Conservation (phyloP, 148 eudicot species). For the Pharnaceum exiguum region DNA sequence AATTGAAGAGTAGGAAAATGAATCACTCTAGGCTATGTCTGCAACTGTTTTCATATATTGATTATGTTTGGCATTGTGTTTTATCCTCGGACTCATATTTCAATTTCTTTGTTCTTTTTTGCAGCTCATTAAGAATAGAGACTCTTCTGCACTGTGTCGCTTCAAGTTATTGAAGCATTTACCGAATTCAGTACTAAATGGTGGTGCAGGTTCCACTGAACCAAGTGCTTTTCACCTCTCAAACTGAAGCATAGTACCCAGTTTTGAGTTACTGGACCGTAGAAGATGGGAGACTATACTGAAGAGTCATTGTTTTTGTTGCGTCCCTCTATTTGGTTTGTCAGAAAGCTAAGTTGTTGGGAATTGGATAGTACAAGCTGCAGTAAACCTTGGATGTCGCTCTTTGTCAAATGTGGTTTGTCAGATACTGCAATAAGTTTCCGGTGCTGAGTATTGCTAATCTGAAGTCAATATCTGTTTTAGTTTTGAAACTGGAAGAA, state of each 20-base stretch:
- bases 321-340: too few species aligned
- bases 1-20: too few species aligned
- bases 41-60: too few species aligned
- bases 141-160: conserved; percentile 37
- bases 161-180: conserved; percentile 33
- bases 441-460: conserved; percentile 22
- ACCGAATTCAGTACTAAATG: conserved; percentile 28
- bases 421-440: conserved; percentile 32
- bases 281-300: too few species aligned
- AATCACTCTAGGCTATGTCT: too few species aligned
- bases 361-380: too few species aligned
- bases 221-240: conserved; percentile 28
- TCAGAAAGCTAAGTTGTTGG: too few species aligned
- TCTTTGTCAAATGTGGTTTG: conserved; percentile 15
- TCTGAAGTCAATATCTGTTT: conserved; percentile 18
- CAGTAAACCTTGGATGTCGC: too few species aligned
- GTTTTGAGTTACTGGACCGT: conserved; percentile 18
- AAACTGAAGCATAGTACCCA: conserved; percentile 33
- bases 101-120: too few species aligned
- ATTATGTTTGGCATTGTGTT: too few species aligned
- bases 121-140: conserved; percentile 48
- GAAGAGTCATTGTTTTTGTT: too few species aligned
- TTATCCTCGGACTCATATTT: too few species aligned
- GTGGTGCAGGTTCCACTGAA: conserved; percentile 30
- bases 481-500: conserved; percentile 15